phyloP scores from a whole-genome alignment of 306 rosid genomes.

The Cercis canadensis region DNA sequence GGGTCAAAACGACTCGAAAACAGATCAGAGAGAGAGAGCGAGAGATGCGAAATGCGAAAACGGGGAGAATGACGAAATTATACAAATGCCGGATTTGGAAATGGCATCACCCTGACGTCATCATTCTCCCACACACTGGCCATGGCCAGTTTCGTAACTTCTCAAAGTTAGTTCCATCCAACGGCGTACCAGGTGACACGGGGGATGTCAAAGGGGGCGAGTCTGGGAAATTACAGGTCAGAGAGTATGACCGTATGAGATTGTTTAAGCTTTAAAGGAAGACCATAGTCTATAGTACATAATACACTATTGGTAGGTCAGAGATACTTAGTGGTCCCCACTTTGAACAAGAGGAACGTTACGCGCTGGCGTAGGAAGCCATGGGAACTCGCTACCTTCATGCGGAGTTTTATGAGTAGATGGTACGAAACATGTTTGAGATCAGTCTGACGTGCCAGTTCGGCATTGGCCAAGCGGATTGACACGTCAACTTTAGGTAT shows the following conservation, averaged over 20 bases:
- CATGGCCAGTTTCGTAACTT: slow-evolving; percentile 27
- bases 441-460: slow-evolving; percentile 22
- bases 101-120: slow-evolving; percentile 37
- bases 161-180: not conserved
- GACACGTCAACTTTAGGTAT: not conserved
- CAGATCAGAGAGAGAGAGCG: slow-evolving; percentile 45
- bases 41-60: slow-evolving; percentile 31
- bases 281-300: too few species aligned
- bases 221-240: not conserved
- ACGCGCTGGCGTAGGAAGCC: not conserved
- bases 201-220: not conserved
- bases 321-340: not conserved
- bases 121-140: slow-evolving; percentile 31
- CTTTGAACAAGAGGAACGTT: not conserved
- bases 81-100: not conserved
- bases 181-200: not conserved
- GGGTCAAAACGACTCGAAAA: slow-evolving; percentile 59
- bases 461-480: not conserved
- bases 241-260: not conserved
- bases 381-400: not conserved
- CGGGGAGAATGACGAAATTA: slow-evolving; percentile 29
- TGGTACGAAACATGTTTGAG: not conserved
- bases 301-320: slow-evolving; percentile 1
- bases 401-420: not conserved
- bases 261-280: not conserved